A percentile compares a stretch with the other conserved stretches of the same genome.
phyloP scores from a whole-genome alignment of 1,284 basidiomycete genomes.

The Trametes sp. region DNA sequence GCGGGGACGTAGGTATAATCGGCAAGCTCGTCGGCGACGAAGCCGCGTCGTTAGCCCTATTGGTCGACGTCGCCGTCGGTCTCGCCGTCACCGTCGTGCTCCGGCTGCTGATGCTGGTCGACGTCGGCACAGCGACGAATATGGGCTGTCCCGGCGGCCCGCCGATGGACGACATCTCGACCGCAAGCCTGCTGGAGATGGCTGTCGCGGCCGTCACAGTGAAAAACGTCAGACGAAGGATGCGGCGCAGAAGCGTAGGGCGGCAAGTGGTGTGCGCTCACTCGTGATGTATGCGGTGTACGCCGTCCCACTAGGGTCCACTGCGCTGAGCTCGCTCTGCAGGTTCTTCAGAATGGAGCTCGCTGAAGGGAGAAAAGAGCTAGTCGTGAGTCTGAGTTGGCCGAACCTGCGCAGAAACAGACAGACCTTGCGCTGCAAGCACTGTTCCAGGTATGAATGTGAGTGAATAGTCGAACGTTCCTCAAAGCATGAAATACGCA shows the following conservation, averaged over 20 bases:
- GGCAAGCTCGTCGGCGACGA: not conserved
- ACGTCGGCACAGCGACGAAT: not conserved
- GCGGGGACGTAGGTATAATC: not conserved
- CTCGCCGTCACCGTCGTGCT: not conserved
- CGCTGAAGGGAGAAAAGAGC: not conserved
- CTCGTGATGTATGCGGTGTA: not conserved
- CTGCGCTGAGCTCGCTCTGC: not conserved
- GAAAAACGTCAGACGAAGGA: too few species aligned
- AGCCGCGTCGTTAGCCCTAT: not conserved
- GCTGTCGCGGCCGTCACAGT: too few species aligned
- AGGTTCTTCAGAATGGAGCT: not conserved
- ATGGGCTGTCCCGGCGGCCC: not conserved
- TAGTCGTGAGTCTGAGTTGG: not conserved
- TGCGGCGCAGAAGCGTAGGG: too few species aligned
- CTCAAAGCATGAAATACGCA: too few species aligned
- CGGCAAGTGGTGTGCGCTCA: not conserved
- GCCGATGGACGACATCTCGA: conserved; percentile 1
- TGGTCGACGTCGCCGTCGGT: not conserved
- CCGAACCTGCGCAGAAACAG: not conserved
- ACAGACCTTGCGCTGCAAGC: not conserved
- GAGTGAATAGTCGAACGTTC: too few species aligned
- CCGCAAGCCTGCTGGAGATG: not conserved
- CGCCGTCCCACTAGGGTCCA: not conserved
- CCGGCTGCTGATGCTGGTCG: not conserved
- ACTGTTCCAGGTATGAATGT: too few species aligned